phyloP scores from a whole-genome alignment of 2,329 filamentous ascomycete species.

The Didymella segeticola region DNA sequence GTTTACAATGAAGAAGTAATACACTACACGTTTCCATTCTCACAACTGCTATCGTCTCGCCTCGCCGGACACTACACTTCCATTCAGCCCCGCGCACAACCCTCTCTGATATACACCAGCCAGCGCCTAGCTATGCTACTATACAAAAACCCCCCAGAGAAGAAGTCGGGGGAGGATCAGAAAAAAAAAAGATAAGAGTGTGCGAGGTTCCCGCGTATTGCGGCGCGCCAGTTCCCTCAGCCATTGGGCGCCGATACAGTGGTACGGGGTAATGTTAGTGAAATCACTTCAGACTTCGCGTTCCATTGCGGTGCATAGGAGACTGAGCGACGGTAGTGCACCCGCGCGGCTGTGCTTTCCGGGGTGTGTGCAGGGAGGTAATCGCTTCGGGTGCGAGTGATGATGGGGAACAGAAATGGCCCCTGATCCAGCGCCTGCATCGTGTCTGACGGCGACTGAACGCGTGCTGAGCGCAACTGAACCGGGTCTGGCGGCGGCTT shows the following conservation, averaged over 20 bases:
- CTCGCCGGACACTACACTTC: too few relatives aligned
- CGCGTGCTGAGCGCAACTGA: not conserved
- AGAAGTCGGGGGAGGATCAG: too few relatives aligned
- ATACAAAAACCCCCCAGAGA: slow-evolving; percentile 19
- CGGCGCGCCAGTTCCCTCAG: not conserved
- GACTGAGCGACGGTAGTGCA: not conserved
- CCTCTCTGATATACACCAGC: slow-evolving; percentile 4
- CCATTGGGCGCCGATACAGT: too few relatives aligned
- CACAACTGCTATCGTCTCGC: too few relatives aligned
- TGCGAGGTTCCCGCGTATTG: not conserved
- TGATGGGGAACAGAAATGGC: not conserved
- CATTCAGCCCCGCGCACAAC: too few relatives aligned
- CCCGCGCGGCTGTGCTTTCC: not conserved
- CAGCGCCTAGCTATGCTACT: slow-evolving; percentile 10
- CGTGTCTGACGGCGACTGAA: not conserved
- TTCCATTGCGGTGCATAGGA: not conserved
- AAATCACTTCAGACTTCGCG: not conserved
- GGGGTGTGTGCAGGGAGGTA: not conserved
- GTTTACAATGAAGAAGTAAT: too few relatives aligned
- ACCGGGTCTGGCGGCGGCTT: not conserved
- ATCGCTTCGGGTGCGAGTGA: not conserved
- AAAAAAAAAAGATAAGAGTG: not conserved
- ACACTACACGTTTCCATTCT: too few relatives aligned
- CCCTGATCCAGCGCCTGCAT: not conserved
- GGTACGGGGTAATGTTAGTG: too few relatives aligned